phyloP scores from a whole-genome alignment of 2,329 filamentous ascomycete genomes.

The Pseudogymnoascus sp. region DNA sequence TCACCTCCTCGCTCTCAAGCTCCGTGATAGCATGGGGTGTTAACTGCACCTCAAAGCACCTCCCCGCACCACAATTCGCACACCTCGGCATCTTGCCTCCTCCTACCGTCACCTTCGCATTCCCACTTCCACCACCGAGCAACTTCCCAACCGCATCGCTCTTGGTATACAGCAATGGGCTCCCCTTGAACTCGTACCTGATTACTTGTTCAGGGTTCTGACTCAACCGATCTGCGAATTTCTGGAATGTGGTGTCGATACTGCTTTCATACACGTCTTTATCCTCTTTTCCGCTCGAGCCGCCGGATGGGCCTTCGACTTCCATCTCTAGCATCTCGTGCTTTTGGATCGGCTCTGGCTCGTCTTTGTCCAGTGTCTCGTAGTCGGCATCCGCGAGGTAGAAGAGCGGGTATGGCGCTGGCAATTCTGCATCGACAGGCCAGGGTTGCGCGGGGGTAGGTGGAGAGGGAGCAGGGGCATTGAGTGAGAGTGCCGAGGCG shows the following conservation, averaged over 20 bases:
- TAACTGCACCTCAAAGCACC: conserved; percentile 87
- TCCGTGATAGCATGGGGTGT: conserved; percentile 85
- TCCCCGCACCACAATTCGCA: conserved; percentile 61
- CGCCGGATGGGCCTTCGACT: conserved; percentile 28
- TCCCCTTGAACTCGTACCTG: conserved; percentile 68
- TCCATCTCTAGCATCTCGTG: conserved; percentile 43
- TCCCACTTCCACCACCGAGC: conserved; percentile 33
- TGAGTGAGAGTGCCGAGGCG: conserved; percentile 65
- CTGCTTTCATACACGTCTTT: conserved; percentile 64
- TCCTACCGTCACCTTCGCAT: conserved; percentile 21
- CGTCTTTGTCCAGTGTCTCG: conserved; percentile 65
- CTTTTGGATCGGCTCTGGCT: conserved; percentile 41
- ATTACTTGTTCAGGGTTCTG: conserved; percentile 80
- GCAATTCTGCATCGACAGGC: conserved; percentile 59
- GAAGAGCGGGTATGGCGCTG: conserved; percentile 63
- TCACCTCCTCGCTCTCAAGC: conserved; percentile 68
- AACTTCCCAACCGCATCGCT: conserved; percentile 64
- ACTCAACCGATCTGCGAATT: conserved; percentile 67
- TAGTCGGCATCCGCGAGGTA: conserved; percentile 85
- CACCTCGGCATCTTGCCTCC: conserved; percentile 61
- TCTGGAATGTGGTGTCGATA: conserved; percentile 70
- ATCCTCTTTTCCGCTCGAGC: conserved; percentile 46
- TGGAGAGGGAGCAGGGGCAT: conserved; percentile 31
- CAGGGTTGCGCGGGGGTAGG: conserved; percentile 53
- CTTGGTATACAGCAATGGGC: conserved; percentile 72